Base-by-base conservation (phyloP, 257 asterid species). In the Przewalskia tangutica region DNA sequence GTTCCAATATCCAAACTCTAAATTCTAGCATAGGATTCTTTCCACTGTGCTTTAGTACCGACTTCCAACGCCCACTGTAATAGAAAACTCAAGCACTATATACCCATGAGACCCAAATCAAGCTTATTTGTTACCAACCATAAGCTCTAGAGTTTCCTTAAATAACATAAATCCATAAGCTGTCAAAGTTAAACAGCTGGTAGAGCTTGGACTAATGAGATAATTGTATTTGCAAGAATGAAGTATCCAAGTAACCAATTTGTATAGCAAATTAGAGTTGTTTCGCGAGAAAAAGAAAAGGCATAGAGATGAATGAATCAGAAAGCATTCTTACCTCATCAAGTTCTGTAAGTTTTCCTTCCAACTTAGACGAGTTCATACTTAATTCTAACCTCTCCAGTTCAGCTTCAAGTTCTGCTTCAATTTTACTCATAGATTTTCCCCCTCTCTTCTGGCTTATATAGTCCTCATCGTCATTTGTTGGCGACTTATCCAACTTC, bases 371-470 rank as follows among this genome's bases (percentile, higher is more conserved):
- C 0, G 95, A 87, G 68, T 81, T 89, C 80, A 94, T 90, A 84
- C 83, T 92, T 20, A 91, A 84, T 86, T 91, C 97, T 90, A 95
- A 83, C 87, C 89, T 94, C 89, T 94, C 93, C 82, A 94, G 85
- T 85, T 95, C 99, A 11, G 97, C 98, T 90, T 93, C 97, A 82
- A 95, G 99, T 91, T 94, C 99, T 53, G 97, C 97, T 92, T 92
- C 99, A 75, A 95, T 94, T 85, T 85, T 87, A 84, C 93, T 89
- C 84, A 90, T 86, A 44, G 97, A 91, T 85, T 91, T 89, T 80
- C 88, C 97, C 68, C 86, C 93, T n/a, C 83, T 77, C 78, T 83
- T 88, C 81, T 78, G 89, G 82, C 84, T 85, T 64, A 82, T 75
- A 81, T 44, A 65, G 42, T 89, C 87, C 8, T 82, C 86, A 50